phyloP scores from a whole-genome alignment of 768 basidiomycete genomes.

The Rhizopogon sp. region DNA sequence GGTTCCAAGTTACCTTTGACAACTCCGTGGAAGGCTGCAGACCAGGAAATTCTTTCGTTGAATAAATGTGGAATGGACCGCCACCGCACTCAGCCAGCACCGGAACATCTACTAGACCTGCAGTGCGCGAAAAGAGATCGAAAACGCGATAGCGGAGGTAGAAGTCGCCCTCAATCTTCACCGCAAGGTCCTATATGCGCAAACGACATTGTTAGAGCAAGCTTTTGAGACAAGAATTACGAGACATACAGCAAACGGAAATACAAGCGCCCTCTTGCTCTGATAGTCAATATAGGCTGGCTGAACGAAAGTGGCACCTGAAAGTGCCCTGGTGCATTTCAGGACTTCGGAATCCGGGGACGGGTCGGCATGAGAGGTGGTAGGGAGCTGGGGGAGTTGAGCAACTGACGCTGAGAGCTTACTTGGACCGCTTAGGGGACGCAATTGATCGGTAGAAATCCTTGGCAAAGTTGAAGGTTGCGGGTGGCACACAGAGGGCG shows the following conservation, averaged over 20 bases:
- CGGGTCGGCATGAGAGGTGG: conserved; percentile 35
- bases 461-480: conserved; percentile 3
- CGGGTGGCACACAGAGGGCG: not conserved
- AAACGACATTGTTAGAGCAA: conserved; percentile 2
- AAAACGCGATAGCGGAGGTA: conserved; percentile 69
- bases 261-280: conserved; percentile 49
- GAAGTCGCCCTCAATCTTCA: conserved; percentile 61
- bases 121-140: conserved; percentile 44
- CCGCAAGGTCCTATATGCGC: conserved; percentile 54
- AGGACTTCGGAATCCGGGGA: conserved; percentile 40
- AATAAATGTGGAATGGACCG: conserved; percentile 63
- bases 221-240: not conserved
- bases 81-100: conserved; percentile 65
- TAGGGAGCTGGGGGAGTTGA: conserved; percentile 21
- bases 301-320: conserved; percentile 60
- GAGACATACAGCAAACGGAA: conserved; percentile 54
- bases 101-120: conserved; percentile 27
- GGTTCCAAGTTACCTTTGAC: conserved; percentile 45
- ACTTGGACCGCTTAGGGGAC: conserved; percentile 15
- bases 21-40: conserved; percentile 63
- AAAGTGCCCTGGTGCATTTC: conserved; percentile 44
- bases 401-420: conserved; percentile 5
- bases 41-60: conserved; percentile 73
- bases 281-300: conserved; percentile 48
- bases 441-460: conserved; percentile 14